These are phyloP conservation scores for Thielaviopsis euricoi DNA, from an alignment of 2,329 filamentous ascomycete genomes.

Conservation along the genomic window DNA sequence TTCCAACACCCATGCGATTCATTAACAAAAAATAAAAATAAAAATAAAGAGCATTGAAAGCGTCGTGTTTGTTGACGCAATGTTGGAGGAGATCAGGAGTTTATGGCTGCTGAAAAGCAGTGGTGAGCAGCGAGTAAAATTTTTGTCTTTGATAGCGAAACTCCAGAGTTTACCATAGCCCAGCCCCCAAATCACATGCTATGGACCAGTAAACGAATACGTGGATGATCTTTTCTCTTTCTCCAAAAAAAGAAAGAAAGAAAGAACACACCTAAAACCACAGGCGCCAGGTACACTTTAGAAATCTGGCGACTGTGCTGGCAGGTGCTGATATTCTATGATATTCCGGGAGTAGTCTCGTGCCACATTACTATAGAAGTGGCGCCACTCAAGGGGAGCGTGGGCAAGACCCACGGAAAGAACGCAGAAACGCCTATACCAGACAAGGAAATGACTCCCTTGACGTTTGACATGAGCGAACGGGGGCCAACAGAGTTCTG, in stretches of 20 bases:
- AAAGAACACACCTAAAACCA: neutral
- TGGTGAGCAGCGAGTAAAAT: no score
- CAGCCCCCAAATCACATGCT: no score
- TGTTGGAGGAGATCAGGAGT: neutral
- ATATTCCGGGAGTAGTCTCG: neutral
- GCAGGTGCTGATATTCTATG: neutral
- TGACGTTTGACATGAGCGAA: neutral
- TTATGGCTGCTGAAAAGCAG: neutral
- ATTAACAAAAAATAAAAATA: neutral
- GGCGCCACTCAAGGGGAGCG: neutral
- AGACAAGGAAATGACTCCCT: neutral
- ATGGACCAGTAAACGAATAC: no score
- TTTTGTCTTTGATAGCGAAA: no score
- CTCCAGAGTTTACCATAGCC: no score
- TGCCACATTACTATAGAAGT: neutral
- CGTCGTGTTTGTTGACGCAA: neutral
- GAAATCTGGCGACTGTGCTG: neutral
- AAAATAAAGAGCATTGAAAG: neutral
- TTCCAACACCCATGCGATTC: neutral
- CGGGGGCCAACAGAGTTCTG: neutral
- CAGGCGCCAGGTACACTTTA: neutral
- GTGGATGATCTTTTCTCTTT: neutral
- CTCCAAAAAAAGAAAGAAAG: neutral
- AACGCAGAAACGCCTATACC: neutral
- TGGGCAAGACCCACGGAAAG: neutral